These are phyloP conservation scores for Rostrohypoxylon terebratum DNA, from an alignment of 495 filamentous ascomycete species.

Conservation along the genomic window DNA sequence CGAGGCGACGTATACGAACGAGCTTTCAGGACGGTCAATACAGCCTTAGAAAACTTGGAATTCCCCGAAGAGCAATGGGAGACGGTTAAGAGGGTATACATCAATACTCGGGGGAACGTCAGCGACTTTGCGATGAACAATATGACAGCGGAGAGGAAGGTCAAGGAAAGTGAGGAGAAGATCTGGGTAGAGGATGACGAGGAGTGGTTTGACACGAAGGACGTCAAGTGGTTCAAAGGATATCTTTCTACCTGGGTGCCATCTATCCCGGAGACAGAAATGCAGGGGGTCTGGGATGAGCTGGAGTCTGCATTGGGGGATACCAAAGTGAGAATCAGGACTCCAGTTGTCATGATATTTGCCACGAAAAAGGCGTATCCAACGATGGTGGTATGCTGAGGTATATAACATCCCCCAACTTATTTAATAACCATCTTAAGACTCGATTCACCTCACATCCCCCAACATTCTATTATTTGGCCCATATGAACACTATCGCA, in stretches of 20 bases:
- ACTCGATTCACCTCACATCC: background rate
- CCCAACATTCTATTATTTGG: background rate
- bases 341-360: slow-evolving; percentile 30
- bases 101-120: slow-evolving; percentile 34
- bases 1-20: background rate
- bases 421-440: no score
- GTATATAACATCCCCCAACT: no score
- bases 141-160: slow-evolving; percentile 11
- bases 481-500: no score
- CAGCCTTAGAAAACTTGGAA: slow-evolving; percentile 21
- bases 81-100: slow-evolving; percentile 34
- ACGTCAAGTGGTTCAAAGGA: slow-evolving; percentile 41
- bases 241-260: slow-evolving; percentile 44
- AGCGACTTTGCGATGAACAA: slow-evolving; percentile 29
- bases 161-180: slow-evolving; percentile 33
- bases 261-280: slow-evolving; percentile 27
- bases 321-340: slow-evolving; percentile 22
- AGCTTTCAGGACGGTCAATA: slow-evolving; percentile 7
- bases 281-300: slow-evolving; percentile 38
- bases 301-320: slow-evolving; percentile 31
- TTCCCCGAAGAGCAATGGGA: slow-evolving; percentile 44
- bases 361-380: slow-evolving; percentile 27
- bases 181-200: slow-evolving; percentile 34
- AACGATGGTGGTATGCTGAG: background rate
- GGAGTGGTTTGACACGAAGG: slow-evolving; percentile 36